Base-by-base conservation (phyloP, 257 asterid species). In the Perilla frutescens region DNA sequence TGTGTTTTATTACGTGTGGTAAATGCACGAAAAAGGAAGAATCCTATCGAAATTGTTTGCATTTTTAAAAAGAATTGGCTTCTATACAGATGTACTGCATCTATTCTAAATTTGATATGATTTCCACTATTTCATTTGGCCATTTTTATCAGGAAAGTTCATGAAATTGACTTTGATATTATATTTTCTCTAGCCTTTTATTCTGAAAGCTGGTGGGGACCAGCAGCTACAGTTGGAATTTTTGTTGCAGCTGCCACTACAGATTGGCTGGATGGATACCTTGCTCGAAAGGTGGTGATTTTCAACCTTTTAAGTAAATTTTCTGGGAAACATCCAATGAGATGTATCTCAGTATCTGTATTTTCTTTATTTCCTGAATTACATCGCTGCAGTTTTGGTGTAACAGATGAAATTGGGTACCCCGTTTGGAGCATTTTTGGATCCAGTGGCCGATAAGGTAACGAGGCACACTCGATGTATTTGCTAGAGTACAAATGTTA, bases 371-470 rank as follows among this genome's bases (percentile, higher is more conserved):
- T 59, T 59, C 66, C 37, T 66, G 72, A 62, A 53, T 58, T 58
- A 48, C 71, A 40, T 64, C 72, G 32, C 77, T 73, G 56, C 69
- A 71, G 62, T 76, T 77, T 39, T 70, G 76, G 62, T 74, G 76
- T 70, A 66, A 66, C 91, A 95, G 99, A 89, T 95, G 98, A 92
- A 92, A 55, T 80, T 89, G 83, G 97, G 96, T 57, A 90, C 96
- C 79, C 87, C 89, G 7, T 95, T 95, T 84, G 99, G 99, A 73
- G 98, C 99, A 36, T 92, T 95, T 83, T 86, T 95, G 85, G 99
- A 95, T 80, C 99, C 99, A 39, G 99, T 95, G 68, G 99, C 99
- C 72, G 99, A 95, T 80, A 95, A 95, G 99, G 99, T 95, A 79
- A 62, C 57, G n/a, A 54, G 14, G 15, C 34, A 39, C 50, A 8